Percentiles rank a stretch among this genome's conserved stretches.
Evolutionary conservation across 1,284 basidiomycete species (phyloP).

Genomic region (Malassezia psittaci): DNA sequence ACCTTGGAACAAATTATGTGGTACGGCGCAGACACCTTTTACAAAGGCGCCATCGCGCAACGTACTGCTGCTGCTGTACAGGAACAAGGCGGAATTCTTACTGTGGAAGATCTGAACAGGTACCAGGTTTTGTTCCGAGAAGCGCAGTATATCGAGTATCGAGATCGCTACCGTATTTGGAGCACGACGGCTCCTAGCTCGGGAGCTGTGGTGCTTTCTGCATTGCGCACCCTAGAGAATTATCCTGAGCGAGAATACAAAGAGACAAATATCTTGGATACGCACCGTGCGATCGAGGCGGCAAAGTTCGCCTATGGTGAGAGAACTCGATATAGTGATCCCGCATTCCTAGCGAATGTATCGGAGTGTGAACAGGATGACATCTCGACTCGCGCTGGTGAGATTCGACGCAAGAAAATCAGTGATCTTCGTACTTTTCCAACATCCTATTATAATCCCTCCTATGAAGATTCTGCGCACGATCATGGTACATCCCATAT

Average conservation of each 20-base stretch:
- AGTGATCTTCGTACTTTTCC: slow-evolving; percentile 29
- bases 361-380: slow-evolving; percentile 43
- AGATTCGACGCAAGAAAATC: slow-evolving; percentile 42
- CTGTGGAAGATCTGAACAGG: slow-evolving; percentile 59
- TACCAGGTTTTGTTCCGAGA: slow-evolving; percentile 58
- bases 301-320: slow-evolving; percentile 50
- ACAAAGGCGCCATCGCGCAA: slow-evolving; percentile 64
- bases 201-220: slow-evolving; percentile 43
- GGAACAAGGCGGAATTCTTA: slow-evolving; percentile 63
- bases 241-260: slow-evolving; percentile 25
- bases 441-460: slow-evolving; percentile 47
- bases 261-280: slow-evolving; percentile 28
- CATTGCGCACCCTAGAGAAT: slow-evolving; percentile 39
- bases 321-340: slow-evolving; percentile 49
- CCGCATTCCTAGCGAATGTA: slow-evolving; percentile 49
- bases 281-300: slow-evolving; percentile 49
- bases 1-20: slow-evolving; percentile 31
- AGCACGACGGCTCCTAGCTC: slow-evolving; percentile 56
- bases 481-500: slow-evolving; percentile 50
- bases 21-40: slow-evolving; percentile 35
- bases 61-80: slow-evolving; percentile 61
- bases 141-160: slow-evolving; percentile 59
- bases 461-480: slow-evolving; percentile 33
- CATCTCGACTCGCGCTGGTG: slow-evolving; percentile 36
- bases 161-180: slow-evolving; percentile 64